A percentile compares a stretch with the other conserved stretches of the same genome.
These are phyloP conservation scores for Venturia asperata DNA, from an alignment of 2,329 filamentous ascomycete genomes.

Conservation along the genomic window DNA sequence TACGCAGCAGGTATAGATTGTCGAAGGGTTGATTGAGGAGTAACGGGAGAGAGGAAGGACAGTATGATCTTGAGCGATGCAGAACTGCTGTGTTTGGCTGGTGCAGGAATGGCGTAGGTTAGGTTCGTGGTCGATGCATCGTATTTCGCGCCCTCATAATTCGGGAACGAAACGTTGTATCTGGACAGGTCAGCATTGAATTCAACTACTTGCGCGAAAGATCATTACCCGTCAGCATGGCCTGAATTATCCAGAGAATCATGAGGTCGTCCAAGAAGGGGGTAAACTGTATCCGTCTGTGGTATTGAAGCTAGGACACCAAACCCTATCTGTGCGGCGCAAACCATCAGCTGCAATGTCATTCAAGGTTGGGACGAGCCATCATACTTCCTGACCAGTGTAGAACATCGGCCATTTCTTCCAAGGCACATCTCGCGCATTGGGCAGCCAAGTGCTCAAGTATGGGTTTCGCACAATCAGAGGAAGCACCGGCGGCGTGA, in stretches of 20 bases:
- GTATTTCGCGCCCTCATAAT: constrained; percentile 55
- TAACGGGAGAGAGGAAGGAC: constrained; percentile 70
- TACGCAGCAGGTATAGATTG: constrained; percentile 81
- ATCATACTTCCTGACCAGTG: constrained; percentile 56
- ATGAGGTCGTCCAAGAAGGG: constrained; percentile 58
- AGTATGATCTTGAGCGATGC: constrained; percentile 48
- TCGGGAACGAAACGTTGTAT: constrained; percentile 52
- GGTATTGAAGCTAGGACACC: constrained; percentile 56
- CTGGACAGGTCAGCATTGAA: constrained; percentile 27
- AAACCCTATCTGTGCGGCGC: constrained; percentile 47
- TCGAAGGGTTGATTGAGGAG: constrained; percentile 69
- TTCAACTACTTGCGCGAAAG: not conserved
- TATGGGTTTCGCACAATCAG: constrained; percentile 47
- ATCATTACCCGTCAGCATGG: constrained; percentile 34
- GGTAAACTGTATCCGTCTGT: constrained; percentile 53
- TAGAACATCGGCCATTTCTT: constrained; percentile 81
- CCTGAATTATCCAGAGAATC: constrained; percentile 46
- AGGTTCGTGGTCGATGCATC: constrained; percentile 66
- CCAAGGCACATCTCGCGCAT: constrained; percentile 70
- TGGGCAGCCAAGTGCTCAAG: constrained; percentile 49
- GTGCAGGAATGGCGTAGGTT: constrained; percentile 53
- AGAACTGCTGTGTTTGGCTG: constrained; percentile 25
- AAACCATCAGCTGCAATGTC: not conserved
- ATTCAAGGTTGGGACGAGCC: not conserved
- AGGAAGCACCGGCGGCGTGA: constrained; percentile 48